These are phyloP conservation scores for Scleromitrula shiraiana DNA, from an alignment of 2,329 filamentous ascomycete species.

Conservation along the genomic window DNA sequence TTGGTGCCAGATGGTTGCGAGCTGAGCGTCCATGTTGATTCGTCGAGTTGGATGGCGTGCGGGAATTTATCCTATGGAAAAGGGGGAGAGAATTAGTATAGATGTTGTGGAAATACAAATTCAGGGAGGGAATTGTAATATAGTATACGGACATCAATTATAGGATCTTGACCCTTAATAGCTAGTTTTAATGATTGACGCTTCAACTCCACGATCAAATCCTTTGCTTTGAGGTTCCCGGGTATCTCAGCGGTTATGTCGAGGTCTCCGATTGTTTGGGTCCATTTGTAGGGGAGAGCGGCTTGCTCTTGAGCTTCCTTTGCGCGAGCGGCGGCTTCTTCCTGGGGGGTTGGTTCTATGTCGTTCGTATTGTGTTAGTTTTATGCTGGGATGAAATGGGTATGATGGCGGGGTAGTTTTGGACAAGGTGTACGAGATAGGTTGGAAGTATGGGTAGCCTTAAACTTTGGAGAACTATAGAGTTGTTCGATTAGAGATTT, in stretches of 20 bases:
- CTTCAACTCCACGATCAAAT: slow-evolving; percentile 76
- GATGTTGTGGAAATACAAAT: too few species aligned
- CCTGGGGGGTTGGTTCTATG: slow-evolving; percentile 34
- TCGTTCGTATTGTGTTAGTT: slow-evolving; percentile 9
- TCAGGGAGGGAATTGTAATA: slow-evolving; percentile 1
- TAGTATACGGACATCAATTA: slow-evolving; percentile 59
- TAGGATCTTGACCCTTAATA: slow-evolving; percentile 79
- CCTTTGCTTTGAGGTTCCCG: slow-evolving; percentile 73
- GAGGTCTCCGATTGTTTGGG: slow-evolving; percentile 81
- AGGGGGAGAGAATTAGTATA: background rate
- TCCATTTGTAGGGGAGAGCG: slow-evolving; percentile 93
- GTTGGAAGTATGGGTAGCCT: too few species aligned
- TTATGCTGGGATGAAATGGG: background rate
- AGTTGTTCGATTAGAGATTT: background rate
- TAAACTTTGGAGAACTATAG: background rate
- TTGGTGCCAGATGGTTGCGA: slow-evolving; percentile 53
- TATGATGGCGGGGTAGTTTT: slow-evolving; percentile 4
- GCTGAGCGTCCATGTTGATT: slow-evolving; percentile 90
- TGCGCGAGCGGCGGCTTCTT: slow-evolving; percentile 53
- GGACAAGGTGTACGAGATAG: too few species aligned
- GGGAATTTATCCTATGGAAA: slow-evolving; percentile 86
- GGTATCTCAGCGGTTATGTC: slow-evolving; percentile 74
- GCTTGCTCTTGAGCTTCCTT: slow-evolving; percentile 83
- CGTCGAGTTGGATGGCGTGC: slow-evolving; percentile 70
- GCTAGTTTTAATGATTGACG: slow-evolving; percentile 70